Conservation (phyloP, 139 green algal species). For the Ostreobium quekettii region DNA sequence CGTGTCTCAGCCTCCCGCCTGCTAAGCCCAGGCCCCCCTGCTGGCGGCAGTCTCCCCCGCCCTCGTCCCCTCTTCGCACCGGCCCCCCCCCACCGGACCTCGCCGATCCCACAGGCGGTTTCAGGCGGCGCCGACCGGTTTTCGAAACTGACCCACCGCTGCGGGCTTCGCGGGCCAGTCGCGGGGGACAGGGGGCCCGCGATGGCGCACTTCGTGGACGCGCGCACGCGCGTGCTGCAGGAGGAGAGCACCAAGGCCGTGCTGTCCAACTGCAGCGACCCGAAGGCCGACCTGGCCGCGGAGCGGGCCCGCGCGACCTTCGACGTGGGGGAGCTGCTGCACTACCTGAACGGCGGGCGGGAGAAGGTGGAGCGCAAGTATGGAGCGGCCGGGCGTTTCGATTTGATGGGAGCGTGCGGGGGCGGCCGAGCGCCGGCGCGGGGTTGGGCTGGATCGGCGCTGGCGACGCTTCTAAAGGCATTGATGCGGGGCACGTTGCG, state of each 20-base stretch:
- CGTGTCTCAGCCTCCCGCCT: too few species aligned
- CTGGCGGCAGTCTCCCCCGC: too few species aligned
- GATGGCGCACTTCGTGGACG: constrained; percentile 14
- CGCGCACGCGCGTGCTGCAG: constrained; percentile 24
- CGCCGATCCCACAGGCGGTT: too few species aligned
- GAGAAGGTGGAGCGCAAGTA: constrained; percentile 59
- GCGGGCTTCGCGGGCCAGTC: too few species aligned
- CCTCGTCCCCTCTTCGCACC: too few species aligned
- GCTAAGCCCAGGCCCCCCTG: too few species aligned
- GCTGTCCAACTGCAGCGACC: constrained; percentile 20
- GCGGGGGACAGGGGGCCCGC: too few species aligned
- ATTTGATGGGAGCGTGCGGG: not conserved
- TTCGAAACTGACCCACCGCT: too few species aligned
- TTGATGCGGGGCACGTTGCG: not conserved
- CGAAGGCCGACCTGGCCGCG: constrained; percentile 30
- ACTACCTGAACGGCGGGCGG: constrained; percentile 56
- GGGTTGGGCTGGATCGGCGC: too few species aligned
- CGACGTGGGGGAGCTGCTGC: constrained; percentile 45
- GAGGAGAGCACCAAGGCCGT: constrained; percentile 20
- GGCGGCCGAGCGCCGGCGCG: not conserved
- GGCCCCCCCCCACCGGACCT: too few species aligned
- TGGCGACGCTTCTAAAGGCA: too few species aligned
- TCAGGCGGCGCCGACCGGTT: too few species aligned
- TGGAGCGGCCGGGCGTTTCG: not conserved
- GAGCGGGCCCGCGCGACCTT: constrained; percentile 64